Conservation (phyloP, 805 yeast genomes). For the Cyberlindnera euphorbiae region DNA sequence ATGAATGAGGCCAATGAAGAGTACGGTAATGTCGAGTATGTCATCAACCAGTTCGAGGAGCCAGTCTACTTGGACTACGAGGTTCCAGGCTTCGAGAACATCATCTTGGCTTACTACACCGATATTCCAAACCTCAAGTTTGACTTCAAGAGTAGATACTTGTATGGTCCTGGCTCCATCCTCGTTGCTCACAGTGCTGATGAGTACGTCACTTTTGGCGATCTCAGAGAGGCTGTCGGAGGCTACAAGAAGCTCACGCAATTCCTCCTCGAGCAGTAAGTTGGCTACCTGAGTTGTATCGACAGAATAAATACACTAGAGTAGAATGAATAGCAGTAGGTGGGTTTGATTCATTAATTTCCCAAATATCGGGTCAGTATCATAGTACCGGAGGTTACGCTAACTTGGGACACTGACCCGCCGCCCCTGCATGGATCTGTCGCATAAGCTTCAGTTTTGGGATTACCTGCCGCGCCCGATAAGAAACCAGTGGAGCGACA, state of each 20-base stretch:
- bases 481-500: no score
- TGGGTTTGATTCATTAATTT: background rate
- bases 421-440: no score
- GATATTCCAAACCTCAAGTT: constrained; percentile 43
- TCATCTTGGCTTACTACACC: constrained; percentile 46
- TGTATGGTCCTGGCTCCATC: constrained; percentile 67
- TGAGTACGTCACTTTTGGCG: constrained; percentile 46
- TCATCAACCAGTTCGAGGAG: constrained; percentile 29
- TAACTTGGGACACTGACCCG: no score
- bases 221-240: constrained; percentile 44
- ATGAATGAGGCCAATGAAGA: constrained; percentile 28
- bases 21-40: constrained; percentile 20
- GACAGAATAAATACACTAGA: background rate
- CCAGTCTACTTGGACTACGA: constrained; percentile 40
- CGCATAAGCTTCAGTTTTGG: no score
- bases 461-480: no score
- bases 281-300: background rate
- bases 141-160: constrained; percentile 34
- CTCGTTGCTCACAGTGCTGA: constrained; percentile 55
- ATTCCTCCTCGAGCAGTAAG: constrained; percentile 13
- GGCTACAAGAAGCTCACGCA: constrained; percentile 39
- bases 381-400: no score
- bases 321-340: background rate
- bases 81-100: constrained; percentile 60
- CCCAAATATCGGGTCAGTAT: no score